Percentiles rank a stretch among this genome's conserved stretches.
Conservation (phyloP, 2,329 filamentous ascomycete species). For the Lojkania enalia region DNA sequence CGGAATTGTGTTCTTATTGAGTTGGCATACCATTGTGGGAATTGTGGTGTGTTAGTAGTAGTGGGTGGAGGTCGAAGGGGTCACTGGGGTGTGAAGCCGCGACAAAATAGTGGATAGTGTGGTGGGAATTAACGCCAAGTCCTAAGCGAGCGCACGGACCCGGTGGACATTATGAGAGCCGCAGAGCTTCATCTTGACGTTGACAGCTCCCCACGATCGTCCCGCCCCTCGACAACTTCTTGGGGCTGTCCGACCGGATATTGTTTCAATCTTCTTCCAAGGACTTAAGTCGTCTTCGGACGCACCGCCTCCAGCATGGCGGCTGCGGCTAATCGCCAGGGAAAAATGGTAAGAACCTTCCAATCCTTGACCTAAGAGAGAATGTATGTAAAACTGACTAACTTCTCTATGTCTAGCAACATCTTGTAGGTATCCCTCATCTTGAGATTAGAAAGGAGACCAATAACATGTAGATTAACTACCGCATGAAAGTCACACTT, state of each 20-base stretch:
- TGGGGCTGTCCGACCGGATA: constrained; percentile 15
- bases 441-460: constrained; percentile 16
- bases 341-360: constrained; percentile 89
- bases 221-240: constrained; percentile 26
- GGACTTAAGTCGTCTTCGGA: constrained; percentile 47
- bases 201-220: constrained; percentile 12
- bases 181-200: too few species aligned
- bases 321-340: constrained; percentile 77
- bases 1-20: not conserved
- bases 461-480: constrained; percentile 77
- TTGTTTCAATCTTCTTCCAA: constrained; percentile 5
- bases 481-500: constrained; percentile 96
- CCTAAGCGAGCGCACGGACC: constrained; percentile 18
- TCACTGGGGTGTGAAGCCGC: constrained; percentile 27
- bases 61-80: constrained; percentile 33
- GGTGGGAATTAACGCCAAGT: constrained; percentile 24
- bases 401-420: constrained; percentile 58
- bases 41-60: constrained; percentile 43
- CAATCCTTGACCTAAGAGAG: constrained; percentile 42
- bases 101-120: constrained; percentile 29
- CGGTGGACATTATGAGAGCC: not conserved
- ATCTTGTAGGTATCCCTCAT: constrained; percentile 59
- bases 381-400: constrained; percentile 51
- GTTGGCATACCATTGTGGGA: constrained; percentile 43
- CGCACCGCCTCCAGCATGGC: constrained; percentile 49